Evolutionary conservation across 1,139 yeast genomes (phyloP), one percentile per base, ranked within the genome.

Genomic region (Saccharomyces hybrid): DNA sequence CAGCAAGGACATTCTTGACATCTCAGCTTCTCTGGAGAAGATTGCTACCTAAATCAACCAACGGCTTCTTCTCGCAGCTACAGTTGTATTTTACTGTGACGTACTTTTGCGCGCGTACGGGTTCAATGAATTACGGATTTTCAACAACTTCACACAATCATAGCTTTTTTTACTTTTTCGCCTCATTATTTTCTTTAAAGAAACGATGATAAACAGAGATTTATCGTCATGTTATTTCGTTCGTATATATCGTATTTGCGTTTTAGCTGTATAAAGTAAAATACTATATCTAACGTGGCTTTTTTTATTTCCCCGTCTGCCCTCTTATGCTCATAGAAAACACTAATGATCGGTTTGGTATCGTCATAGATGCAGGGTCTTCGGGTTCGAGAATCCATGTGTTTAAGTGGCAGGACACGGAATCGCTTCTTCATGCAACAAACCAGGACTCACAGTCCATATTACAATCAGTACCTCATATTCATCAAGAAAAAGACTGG

Each of bases 361-460:
- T 87, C 26, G 91, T 86, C 16, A 76, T 87, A 1, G 95, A 87
- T 69, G 83, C 93, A 0, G 95, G 95, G 0, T 85, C 93, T 0
- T 85, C 91, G 0, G 95, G 95, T 1, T 85, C 91, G 1, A 72
- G 95, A 54, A 74, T 84, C 13, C 87, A 84, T 67, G 78, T 87
- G 11, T 87, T 83, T 66, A 75, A 75, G 59, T 86, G 91, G 91
- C 75, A 76, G 20, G 81, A 81, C 62, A 79, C 82, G 5, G 64
- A 60, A 2, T 60, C 60, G 38, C 63, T 56, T 5, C 23, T 54
- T 65, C 59, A 63, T 27, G 69, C 62, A 9, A 53, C 56, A 6
- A 48, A 58, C n/a, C 56, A 57, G 25, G 73, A 72, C 52, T 60
- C 64, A 1, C 54, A 58, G 2, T 27, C 31, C n/a, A 57, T 69